Conservation (phyloP, 768 basidiomycete genomes). For the Boletus rex-veris region DNA sequence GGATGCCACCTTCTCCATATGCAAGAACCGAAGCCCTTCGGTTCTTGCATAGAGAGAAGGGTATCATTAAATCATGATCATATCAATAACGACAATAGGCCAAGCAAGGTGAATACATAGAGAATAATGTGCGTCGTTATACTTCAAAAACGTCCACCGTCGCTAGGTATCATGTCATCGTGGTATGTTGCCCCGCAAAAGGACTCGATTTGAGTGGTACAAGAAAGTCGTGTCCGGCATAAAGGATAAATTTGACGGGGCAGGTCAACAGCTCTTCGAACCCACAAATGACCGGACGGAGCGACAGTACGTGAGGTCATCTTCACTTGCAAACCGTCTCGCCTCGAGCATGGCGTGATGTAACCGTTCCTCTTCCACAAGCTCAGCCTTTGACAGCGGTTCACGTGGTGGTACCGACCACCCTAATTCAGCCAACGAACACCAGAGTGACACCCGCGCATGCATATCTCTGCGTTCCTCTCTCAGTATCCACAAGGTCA, state of each 20-base stretch:
- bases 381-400: conserved; percentile 63
- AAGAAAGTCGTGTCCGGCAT: neutral
- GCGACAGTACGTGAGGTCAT: conserved; percentile 56
- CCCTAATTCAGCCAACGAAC: conserved; percentile 54
- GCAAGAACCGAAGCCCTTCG: conserved; percentile 26
- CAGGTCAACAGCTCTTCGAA: conserved; percentile 39
- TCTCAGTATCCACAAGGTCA: neutral
- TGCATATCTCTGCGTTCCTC: conserved; percentile 55
- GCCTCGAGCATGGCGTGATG: conserved; percentile 61
- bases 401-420: conserved; percentile 60
- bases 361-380: conserved; percentile 62
- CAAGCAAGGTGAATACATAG: conserved; percentile 22
- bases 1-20: conserved; percentile 23
- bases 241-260: too few relatives aligned
- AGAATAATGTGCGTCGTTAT: conserved; percentile 19
- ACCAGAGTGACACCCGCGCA: conserved; percentile 60
- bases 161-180: conserved; percentile 22
- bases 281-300: conserved; percentile 61
- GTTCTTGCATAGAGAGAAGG: conserved; percentile 28
- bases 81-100: neutral
- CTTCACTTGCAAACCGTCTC: conserved; percentile 45
- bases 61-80: neutral
- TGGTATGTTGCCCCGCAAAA: conserved; percentile 21
- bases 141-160: conserved; percentile 12
- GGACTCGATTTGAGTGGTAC: conserved; percentile 6